Conservation (phyloP, 2,329 filamentous ascomycete species). For the Penicillium sp. region DNA sequence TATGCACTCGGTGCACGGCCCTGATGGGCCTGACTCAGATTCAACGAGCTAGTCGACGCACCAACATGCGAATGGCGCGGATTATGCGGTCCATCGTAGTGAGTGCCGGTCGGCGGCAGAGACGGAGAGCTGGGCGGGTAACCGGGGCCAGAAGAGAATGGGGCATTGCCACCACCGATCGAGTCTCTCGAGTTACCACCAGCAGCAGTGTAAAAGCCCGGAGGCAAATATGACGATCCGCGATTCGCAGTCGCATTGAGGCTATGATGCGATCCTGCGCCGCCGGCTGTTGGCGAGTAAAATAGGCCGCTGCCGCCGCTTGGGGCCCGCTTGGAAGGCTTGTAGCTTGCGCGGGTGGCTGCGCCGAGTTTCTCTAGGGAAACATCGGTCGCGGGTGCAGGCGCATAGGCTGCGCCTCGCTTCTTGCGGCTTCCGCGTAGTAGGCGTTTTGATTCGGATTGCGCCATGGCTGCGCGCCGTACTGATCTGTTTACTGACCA, state of each 20-base stretch:
- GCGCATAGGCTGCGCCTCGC: constrained; percentile 32
- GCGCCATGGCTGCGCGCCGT: constrained; percentile 77
- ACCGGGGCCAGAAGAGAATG: too few relatives aligned
- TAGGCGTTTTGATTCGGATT: constrained; percentile 73
- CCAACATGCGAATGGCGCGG: constrained; percentile 35
- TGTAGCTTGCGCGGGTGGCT: constrained; percentile 41
- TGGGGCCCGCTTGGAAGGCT: constrained; percentile 38
- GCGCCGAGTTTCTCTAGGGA: constrained; percentile 57
- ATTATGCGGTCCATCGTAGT: constrained; percentile 33
- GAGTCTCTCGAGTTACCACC: constrained; percentile 60
- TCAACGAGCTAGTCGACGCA: constrained; percentile 63
- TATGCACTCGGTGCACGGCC: constrained; percentile 84
- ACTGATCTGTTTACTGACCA: constrained; percentile 93
- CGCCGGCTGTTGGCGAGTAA: constrained; percentile 87
- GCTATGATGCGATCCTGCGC: constrained; percentile 54
- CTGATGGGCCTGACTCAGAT: constrained; percentile 66
- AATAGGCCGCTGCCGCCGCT: constrained; percentile 77
- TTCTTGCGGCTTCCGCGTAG: constrained; percentile 54
- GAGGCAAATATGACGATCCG: constrained; percentile 78
- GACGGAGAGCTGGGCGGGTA: constrained; percentile 70
- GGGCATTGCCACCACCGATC: constrained; percentile 63
- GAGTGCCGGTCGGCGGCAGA: constrained; percentile 50
- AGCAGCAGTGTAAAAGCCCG: constrained; percentile 85
- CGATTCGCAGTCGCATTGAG: constrained; percentile 53
- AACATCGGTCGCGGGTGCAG: constrained; percentile 46